phyloP scores from a whole-genome alignment of 129 eudicot genomes.

The Tagetes erecta region DNA sequence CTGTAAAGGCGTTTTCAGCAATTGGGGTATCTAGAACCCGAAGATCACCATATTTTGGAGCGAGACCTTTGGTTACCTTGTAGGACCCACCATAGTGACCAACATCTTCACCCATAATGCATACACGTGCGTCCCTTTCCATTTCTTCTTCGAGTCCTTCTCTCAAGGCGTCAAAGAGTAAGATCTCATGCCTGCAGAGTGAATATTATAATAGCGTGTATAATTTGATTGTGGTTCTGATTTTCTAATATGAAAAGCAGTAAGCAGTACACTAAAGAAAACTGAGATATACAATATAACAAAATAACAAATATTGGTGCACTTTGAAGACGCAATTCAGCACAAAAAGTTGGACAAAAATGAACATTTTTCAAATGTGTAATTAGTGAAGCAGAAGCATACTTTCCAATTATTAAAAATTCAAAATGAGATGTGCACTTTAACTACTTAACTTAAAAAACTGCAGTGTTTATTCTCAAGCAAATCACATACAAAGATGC shows the following conservation, averaged over 20 bases:
- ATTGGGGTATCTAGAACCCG: conserved; percentile 96
- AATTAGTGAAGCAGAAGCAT: background rate
- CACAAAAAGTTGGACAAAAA: background rate
- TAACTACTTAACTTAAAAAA: too few relatives aligned
- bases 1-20: conserved; percentile 91
- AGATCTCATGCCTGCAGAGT: conserved; percentile 65
- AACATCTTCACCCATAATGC: conserved; percentile 91
- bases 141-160: conserved; percentile 95
- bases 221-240: background rate
- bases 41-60: conserved; percentile 73
- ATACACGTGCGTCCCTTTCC: conserved; percentile 78
- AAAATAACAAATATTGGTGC: background rate
- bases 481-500: background rate
- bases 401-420: background rate
- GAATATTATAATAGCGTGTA: background rate
- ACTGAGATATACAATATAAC: background rate
- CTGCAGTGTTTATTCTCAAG: background rate
- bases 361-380: background rate
- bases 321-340: background rate
- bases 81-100: conserved; percentile 95
- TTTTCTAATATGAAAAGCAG: background rate
- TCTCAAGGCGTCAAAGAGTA: conserved; percentile 85
- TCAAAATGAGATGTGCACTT: background rate
- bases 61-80: conserved; percentile 86
- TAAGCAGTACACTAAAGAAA: background rate